phyloP scores from a whole-genome alignment of 208 protist species.

The Perkinsela sp. region DNA sequence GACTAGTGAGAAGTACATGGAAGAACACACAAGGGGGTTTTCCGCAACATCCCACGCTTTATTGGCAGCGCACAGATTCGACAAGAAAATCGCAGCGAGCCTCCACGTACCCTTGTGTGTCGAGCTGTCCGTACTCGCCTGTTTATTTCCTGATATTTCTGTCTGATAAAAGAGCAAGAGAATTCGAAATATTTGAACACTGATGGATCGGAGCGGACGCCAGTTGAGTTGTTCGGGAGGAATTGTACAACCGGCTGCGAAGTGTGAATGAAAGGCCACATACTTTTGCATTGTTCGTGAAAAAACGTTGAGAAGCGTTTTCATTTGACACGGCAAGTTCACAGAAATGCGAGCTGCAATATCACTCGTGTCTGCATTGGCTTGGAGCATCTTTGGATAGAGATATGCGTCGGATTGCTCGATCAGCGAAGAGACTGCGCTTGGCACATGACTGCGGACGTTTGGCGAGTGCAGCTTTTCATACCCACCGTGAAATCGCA shows the following conservation, averaged over 20 bases:
- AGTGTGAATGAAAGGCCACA: not conserved
- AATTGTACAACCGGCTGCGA: not conserved
- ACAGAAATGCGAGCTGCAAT: too few relatives aligned
- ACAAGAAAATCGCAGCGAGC: not conserved
- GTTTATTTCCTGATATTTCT: too few relatives aligned
- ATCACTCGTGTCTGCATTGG: too few relatives aligned
- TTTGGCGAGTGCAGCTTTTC: too few relatives aligned
- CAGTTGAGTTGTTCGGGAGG: not conserved
- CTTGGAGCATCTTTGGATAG: too few relatives aligned
- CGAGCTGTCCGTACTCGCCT: not conserved
- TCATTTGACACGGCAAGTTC: too few relatives aligned
- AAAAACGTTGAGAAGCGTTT: not conserved
- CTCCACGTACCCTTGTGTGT: not conserved
- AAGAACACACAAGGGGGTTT: not conserved
- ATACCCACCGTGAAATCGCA: too few relatives aligned
- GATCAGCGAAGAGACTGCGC: too few relatives aligned
- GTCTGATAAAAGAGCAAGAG: not conserved
- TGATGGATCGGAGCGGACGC: not conserved
- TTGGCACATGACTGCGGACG: too few relatives aligned
- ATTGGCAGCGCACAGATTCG: not conserved
- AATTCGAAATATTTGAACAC: not conserved
- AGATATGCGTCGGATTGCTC: too few relatives aligned
- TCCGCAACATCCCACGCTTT: not conserved
- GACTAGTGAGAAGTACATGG: not conserved
- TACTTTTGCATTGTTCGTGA: not conserved